phyloP scores from a whole-genome alignment of 1,139 yeast genomes.

The Taiozyma sp. region DNA sequence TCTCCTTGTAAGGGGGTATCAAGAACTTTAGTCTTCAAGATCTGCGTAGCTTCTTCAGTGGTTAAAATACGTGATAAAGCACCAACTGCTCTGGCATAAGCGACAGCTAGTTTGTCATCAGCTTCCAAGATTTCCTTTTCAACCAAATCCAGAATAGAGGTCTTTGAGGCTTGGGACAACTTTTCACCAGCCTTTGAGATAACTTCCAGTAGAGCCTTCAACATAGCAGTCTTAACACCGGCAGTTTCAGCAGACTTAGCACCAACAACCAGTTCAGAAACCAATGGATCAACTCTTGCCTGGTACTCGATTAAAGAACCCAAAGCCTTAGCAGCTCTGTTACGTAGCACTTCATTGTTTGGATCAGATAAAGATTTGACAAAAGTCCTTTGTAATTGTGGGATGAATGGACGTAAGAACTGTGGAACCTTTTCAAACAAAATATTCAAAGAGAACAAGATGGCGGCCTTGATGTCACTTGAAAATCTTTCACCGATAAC shows the following conservation, averaged over 20 bases:
- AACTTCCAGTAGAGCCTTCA: slow-evolving; percentile 81
- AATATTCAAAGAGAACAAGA: slow-evolving; percentile 75
- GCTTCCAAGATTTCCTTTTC: slow-evolving; percentile 63
- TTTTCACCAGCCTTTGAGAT: slow-evolving; percentile 75
- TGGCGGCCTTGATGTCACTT: slow-evolving; percentile 89
- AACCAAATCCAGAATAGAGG: slow-evolving; percentile 65
- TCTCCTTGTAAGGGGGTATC: slow-evolving; percentile 32
- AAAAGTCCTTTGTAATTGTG: slow-evolving; percentile 96
- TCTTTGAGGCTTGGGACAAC: slow-evolving; percentile 71
- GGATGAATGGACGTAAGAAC: slow-evolving; percentile 91
- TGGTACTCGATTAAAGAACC: slow-evolving; percentile 86
- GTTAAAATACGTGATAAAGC: slow-evolving; percentile 67
- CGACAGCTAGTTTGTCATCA: slow-evolving; percentile 58
- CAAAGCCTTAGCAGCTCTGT: slow-evolving; percentile 87
- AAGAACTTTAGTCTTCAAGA: slow-evolving; percentile 60
- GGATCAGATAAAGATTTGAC: slow-evolving; percentile 86
- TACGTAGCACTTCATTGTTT: slow-evolving; percentile 63
- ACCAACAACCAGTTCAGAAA: slow-evolving; percentile 76
- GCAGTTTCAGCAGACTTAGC: slow-evolving; percentile 54
- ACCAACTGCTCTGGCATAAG: slow-evolving; percentile 77
- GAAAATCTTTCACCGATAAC: slow-evolving; percentile 95
- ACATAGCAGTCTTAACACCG: slow-evolving; percentile 82
- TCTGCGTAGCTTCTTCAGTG: slow-evolving; percentile 57
- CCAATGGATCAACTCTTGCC: slow-evolving; percentile 91
- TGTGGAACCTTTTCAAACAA: slow-evolving; percentile 83